Evolutionary conservation across 2,329 filamentous ascomycete species (phyloP), one percentile per base, ranked within the genome.

Genomic region (Fusarium denticulatum): DNA sequence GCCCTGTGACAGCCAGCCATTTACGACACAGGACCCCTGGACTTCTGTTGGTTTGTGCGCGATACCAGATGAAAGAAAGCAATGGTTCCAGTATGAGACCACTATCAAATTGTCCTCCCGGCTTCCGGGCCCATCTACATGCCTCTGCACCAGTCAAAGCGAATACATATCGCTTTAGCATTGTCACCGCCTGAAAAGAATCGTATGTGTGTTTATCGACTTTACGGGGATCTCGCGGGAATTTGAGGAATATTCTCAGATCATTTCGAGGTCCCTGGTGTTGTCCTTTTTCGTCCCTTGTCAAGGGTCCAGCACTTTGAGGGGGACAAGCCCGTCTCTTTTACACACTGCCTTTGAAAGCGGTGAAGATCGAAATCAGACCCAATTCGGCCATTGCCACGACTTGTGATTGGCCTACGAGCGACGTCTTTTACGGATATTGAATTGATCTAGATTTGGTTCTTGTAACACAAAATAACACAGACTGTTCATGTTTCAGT

Each of bases 81-180:
- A 76, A 78, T 78, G 78, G 76, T 75, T 72, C 74, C 75, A 81
- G 77, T 80, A 82, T 82, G 80, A 81, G 80, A 77, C 81, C 80
- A 82, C 80, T 73, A 59, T 43, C 60, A 66, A 73, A 71, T 67
- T 73, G 71, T 66, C 57, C 64, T 81, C 77, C 81, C 80, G 81
- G 64, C 71, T 79, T 80, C 80, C 80, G 80, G 64, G 60, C 47
- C 74, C 73, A 76, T 59, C 47, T 61, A 62, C 65, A 76, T 39
- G 43, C 16, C 46, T 43, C 20, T 50, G 45, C 45, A 67, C 69
- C 72, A 75, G 72, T 73, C 61, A 73, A 57, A 67, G 59, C 32
- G 40, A 53, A 60, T 45, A 59, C 47, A 55, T 43, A 57, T 66
- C 42, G 47, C 34, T 70, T 52, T 59, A 40, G 12, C 30, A 67